These are phyloP conservation scores for Leccinum subgranulosum DNA, from an alignment of 768 basidiomycete genomes.

Conservation along the genomic window DNA sequence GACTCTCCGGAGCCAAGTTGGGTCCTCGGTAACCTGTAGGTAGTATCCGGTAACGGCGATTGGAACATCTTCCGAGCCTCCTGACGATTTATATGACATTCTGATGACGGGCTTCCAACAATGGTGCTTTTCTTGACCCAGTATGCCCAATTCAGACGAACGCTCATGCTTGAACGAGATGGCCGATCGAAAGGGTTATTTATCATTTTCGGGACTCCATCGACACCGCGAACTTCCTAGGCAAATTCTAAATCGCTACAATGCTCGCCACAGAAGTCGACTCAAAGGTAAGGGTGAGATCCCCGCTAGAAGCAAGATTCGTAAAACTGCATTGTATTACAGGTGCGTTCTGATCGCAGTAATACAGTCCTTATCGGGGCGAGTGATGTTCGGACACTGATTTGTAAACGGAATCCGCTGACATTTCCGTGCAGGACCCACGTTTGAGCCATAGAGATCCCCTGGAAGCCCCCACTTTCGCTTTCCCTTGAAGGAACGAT, in stretches of 20 bases:
- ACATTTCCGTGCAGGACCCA: not conserved
- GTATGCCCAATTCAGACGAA: not conserved
- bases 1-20: not conserved
- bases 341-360: not conserved
- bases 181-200: not conserved
- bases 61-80: not conserved
- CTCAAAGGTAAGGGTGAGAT: not conserved
- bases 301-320: not conserved
- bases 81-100: not conserved
- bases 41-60: not conserved
- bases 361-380: not conserved
- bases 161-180: not conserved
- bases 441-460: not conserved
- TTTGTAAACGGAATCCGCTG: not conserved
- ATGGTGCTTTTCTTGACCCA: not conserved
- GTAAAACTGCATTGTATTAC: not conserved
- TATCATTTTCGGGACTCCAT: not conserved
- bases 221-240: not conserved
- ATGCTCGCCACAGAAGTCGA: not conserved
- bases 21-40: not conserved
- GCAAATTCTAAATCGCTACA: not conserved
- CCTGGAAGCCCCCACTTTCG: not conserved
- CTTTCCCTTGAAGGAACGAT: not conserved
- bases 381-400: not conserved
- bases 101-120: not conserved